Conservation (phyloP, 2,329 filamentous ascomycete genomes). For the Epicoccum nigrum region DNA sequence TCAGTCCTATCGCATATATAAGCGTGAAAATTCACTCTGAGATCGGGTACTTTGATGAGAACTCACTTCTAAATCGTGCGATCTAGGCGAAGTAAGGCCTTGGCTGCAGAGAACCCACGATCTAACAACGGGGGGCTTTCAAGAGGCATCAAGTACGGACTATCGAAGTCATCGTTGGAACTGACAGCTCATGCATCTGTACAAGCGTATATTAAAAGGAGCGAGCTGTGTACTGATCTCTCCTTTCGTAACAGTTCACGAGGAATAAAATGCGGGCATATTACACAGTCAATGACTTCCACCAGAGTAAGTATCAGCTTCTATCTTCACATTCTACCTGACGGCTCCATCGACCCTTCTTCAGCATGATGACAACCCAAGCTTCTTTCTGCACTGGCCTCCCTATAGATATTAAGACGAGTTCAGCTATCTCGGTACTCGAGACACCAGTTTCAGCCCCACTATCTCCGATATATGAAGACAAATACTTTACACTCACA, state of each 20-base stretch:
- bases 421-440: neutral
- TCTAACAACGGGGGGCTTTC: too few relatives aligned
- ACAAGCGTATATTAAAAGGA: neutral
- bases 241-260: neutral
- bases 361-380: neutral
- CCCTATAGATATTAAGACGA: neutral
- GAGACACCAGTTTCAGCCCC: neutral
- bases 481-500: too few relatives aligned
- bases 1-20: too few relatives aligned
- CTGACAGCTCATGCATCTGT: neutral
- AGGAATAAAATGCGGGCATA: neutral
- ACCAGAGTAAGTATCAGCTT: neutral
- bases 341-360: neutral
- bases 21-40: too few relatives aligned
- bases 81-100: too few relatives aligned
- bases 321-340: neutral
- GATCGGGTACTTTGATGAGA: too few relatives aligned
- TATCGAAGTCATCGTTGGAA: too few relatives aligned
- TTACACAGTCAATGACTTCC: neutral
- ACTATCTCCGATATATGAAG: neutral
- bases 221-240: neutral
- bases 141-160: too few relatives aligned
- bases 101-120: too few relatives aligned
- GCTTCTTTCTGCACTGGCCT: too few relatives aligned
- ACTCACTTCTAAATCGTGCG: too few relatives aligned